Base-by-base conservation (phyloP, 805 yeast genomes). In the Hanseniaspora guilliermondii region DNA sequence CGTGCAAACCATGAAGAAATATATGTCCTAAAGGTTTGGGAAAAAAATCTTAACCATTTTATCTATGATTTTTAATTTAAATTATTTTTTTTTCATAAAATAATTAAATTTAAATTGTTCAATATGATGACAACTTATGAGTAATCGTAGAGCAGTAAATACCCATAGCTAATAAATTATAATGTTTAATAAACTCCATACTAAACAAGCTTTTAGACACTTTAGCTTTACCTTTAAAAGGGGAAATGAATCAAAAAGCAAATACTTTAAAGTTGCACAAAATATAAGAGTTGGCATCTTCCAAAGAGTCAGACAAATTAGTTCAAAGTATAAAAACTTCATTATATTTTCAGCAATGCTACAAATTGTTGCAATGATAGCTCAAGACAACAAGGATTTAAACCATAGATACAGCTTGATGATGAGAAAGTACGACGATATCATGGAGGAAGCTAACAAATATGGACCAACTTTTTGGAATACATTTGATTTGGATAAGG, bases 321-420 rank as follows among this genome's bases (percentile, higher is more conserved):
- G 47, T 40, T 30, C 25, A 16, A 49, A 49, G 24, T 49, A 40
- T 24, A 49, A 47, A 22, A 49, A 49, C 22, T 49, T 75, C 2
- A 68, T 77, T 6, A 59, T 75, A 12, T 72, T 75, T 41, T 73
- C 78, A 1, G 73, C 79, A 0, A 71, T 75, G 59, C 65, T 77
- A 8, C 70, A 74, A 57, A 72, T 74, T 60, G 70, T 76, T 21
- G 73, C 73, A 53, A 70, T 71, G 38, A 64, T 69, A 32, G 70
- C 74, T 52, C 69, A 73, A 38, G 66, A 67, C 14, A 62, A 65
- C 30, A 70, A 70, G 6, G 75, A 71, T 22, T 58, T 76, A 59
- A 73, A 70, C 24, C 62, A 69, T 39, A 62, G 72, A 14, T 68
- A 72, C 57, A 44, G 58, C 2, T 58, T 73, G 35, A 75, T 73